Conservation (phyloP, 2,329 filamentous ascomycete genomes). For the Exserohilum turcica region DNA sequence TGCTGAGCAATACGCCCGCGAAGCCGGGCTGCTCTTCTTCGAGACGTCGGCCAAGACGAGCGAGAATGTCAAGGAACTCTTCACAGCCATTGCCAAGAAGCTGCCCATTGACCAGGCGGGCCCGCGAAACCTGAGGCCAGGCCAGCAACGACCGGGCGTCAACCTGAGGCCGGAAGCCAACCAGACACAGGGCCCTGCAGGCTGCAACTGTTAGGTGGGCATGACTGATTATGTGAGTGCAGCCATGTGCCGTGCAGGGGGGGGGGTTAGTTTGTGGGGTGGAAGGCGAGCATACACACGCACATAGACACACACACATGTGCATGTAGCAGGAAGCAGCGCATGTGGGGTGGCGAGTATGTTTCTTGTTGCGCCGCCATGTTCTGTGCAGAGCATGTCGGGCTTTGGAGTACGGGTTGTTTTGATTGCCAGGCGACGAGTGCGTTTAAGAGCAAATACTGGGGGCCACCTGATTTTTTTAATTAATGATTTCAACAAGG, state of each 20-base stretch:
- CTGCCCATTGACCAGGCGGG: slow-evolving; percentile 93
- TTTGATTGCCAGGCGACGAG: slow-evolving; percentile 5
- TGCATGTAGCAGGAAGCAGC: not conserved
- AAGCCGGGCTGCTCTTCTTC: slow-evolving; percentile 95
- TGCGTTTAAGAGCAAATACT: slow-evolving; percentile 11
- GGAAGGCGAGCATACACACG: not conserved
- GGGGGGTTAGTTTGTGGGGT: not conserved
- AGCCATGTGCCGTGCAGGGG: slow-evolving; percentile 3
- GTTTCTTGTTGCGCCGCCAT: slow-evolving; percentile 2
- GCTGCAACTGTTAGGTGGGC: slow-evolving; percentile 66
- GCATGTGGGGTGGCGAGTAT: not conserved
- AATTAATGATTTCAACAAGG: slow-evolving; percentile 15
- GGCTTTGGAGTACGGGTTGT: slow-evolving; percentile 10
- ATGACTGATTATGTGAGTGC: slow-evolving; percentile 10
- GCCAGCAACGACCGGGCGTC: slow-evolving; percentile 65
- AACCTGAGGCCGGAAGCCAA: slow-evolving; percentile 69
- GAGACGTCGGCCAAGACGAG: slow-evolving; percentile 98
- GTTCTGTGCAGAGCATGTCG: slow-evolving; percentile 9
- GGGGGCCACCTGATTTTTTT: slow-evolving; percentile 9
- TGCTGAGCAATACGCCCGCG: slow-evolving; percentile 91
- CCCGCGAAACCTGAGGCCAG: slow-evolving; percentile 77
- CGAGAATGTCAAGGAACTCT: slow-evolving; percentile 93
- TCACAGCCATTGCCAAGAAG: slow-evolving; percentile 97
- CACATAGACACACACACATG: too few species aligned
- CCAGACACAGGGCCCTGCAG: slow-evolving; percentile 61